A percentile compares a stretch with the other conserved stretches of the same genome.
Conservation (phyloP, 1,284 basidiomycete species). For the Ustilago sp. region DNA sequence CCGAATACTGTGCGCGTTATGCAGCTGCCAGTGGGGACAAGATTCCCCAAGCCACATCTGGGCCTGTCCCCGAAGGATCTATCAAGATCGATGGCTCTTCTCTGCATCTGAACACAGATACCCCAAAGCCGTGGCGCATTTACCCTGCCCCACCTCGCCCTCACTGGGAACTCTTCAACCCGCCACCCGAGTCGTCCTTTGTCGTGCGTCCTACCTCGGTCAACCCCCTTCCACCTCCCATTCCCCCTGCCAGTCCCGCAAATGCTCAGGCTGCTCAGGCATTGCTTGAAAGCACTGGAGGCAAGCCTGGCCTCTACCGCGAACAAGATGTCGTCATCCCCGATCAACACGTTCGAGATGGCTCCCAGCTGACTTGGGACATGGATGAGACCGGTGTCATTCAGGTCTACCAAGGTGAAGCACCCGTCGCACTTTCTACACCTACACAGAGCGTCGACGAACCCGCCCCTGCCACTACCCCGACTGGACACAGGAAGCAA, state of each 20-base stretch:
- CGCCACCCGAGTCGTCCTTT: constrained; percentile 66
- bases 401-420: constrained; percentile 59
- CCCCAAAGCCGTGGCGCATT: constrained; percentile 67
- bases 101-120: constrained; percentile 29
- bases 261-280: constrained; percentile 66
- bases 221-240: constrained; percentile 59
- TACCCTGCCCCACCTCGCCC: constrained; percentile 68
- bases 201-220: constrained; percentile 58
- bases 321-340: constrained; percentile 56
- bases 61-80: constrained; percentile 29
- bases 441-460: constrained; percentile 44
- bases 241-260: constrained; percentile 66
- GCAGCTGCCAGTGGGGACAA: constrained; percentile 19
- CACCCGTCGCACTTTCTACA: constrained; percentile 25
- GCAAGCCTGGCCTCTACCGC: constrained; percentile 64
- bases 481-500: constrained; percentile 21
- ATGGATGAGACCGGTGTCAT: constrained; percentile 66
- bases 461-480: constrained; percentile 16
- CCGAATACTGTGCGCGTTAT: constrained; percentile 61
- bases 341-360: constrained; percentile 40
- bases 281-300: constrained; percentile 66
- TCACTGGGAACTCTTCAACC: constrained; percentile 68
- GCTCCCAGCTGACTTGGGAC: constrained; percentile 48
- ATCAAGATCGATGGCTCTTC: constrained; percentile 66
- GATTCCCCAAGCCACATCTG: constrained; percentile 3